phyloP scores from a whole-genome alignment of 768 basidiomycete genomes.

The Mycena olivaceomarginata region DNA sequence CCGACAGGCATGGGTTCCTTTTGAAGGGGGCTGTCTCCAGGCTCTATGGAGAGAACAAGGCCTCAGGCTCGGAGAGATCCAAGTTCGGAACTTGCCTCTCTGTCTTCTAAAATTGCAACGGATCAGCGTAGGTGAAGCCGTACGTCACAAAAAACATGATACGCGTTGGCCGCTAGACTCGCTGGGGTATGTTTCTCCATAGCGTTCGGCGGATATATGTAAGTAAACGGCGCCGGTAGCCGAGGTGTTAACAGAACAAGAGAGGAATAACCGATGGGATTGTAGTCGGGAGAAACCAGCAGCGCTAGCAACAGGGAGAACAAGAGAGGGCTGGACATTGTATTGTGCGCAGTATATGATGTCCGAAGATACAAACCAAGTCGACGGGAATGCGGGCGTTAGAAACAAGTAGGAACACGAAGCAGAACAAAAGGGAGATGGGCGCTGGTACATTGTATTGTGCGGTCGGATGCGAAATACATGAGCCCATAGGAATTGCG shows the following conservation, averaged over 20 bases:
- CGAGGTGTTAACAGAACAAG: conserved; percentile 3
- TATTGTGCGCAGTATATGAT: too few relatives aligned
- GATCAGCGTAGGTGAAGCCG: conserved; percentile 31
- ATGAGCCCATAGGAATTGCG: too few relatives aligned
- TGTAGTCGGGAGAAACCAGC: too few relatives aligned
- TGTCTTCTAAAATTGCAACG: conserved; percentile 18
- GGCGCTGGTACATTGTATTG: too few relatives aligned
- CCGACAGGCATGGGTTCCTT: conserved; percentile 6
- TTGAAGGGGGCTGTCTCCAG: conserved; percentile 24
- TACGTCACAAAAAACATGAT: conserved; percentile 16
- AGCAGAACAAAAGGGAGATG: too few relatives aligned
- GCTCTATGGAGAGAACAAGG: conserved; percentile 20
- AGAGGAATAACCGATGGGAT: too few relatives aligned
- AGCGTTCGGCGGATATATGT: conserved; percentile 28
- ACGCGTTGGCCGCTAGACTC: conserved; percentile 22
- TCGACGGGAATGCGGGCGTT: too few relatives aligned
- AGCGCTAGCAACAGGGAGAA: too few relatives aligned
- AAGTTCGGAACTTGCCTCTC: conserved; percentile 11
- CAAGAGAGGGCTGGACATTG: too few relatives aligned
- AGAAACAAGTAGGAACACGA: too few relatives aligned
- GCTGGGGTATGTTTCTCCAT: conserved; percentile 25
- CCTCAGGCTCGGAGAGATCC: neutral
- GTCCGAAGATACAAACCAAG: too few relatives aligned
- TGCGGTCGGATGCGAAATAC: too few relatives aligned
- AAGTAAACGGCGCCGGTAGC: neutral